Conservation (phyloP, 2,329 filamentous ascomycete species). For the Stagonosporopsis rhizophila region DNA sequence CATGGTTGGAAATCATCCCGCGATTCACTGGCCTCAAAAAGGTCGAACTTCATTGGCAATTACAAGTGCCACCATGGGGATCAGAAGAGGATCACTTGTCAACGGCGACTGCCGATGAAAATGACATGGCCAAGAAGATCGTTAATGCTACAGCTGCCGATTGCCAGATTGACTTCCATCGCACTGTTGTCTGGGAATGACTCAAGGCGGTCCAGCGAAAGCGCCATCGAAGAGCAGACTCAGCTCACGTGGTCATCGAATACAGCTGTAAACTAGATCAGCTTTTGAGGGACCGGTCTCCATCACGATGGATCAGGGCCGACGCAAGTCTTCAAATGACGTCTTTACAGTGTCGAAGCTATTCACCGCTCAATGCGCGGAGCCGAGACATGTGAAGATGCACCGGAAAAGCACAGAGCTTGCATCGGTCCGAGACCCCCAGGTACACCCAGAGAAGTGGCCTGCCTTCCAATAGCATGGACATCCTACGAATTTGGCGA, state of each 20-base stretch:
- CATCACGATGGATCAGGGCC: no score
- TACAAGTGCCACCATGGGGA: conserved; percentile 6
- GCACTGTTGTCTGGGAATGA: conserved; percentile 1
- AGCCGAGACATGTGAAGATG: conserved; percentile 4
- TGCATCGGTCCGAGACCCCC: neutral
- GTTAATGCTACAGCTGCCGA: neutral
- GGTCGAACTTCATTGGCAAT: conserved; percentile 4
- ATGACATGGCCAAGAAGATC: conserved; percentile 1
- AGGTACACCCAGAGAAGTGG: neutral
- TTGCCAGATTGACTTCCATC: conserved; percentile 7
- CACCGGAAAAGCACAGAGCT: neutral
- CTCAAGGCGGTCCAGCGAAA: neutral
- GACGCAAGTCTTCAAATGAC: neutral
- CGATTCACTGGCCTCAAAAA: conserved; percentile 1
- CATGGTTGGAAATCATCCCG: conserved; percentile 5
- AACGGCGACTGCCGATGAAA: conserved; percentile 2
- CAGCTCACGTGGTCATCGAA: neutral
- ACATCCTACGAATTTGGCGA: neutral
- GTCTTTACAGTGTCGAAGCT: neutral
- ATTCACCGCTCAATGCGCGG: conserved; percentile 3
- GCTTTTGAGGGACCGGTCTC: neutral
- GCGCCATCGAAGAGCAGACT: neutral
- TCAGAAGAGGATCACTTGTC: conserved; percentile 8
- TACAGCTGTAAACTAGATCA: neutral
- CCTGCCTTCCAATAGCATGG: no score